These are phyloP conservation scores for Hydnum rufescens DNA, from an alignment of 768 basidiomycete species.

Conservation along the genomic window DNA sequence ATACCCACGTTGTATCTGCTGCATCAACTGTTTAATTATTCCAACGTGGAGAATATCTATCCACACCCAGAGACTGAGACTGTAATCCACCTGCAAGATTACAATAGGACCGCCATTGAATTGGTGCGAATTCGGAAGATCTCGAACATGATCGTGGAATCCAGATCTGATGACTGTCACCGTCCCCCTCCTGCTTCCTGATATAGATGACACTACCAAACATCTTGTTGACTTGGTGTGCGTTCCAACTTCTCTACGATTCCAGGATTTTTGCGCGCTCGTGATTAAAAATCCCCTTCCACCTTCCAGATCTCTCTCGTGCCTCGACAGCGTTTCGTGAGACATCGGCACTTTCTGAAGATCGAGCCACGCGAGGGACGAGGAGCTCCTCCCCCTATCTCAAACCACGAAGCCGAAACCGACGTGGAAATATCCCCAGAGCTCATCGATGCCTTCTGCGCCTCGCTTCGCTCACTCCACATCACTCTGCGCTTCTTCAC, in stretches of 20 bases:
- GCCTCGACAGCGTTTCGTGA: not conserved
- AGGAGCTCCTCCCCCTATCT: no score
- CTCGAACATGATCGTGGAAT: not conserved
- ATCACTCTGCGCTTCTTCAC: conserved; percentile 56
- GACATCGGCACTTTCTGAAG: not conserved
- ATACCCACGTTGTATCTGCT: conserved; percentile 65
- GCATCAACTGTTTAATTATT: conserved; percentile 31
- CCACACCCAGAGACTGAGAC: no score
- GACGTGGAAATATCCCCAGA: conserved; percentile 38
- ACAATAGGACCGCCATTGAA: conserved; percentile 63
- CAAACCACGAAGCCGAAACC: conserved; percentile 1
- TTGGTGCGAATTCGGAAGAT: conserved; percentile 24
- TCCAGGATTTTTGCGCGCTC: not conserved
- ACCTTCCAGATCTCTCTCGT: not conserved
- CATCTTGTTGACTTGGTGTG: conserved; percentile 65
- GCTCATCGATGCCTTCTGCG: conserved; percentile 43
- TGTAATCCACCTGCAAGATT: conserved; percentile 72
- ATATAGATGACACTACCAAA: conserved; percentile 43
- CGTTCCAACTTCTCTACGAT: conserved; percentile 15
- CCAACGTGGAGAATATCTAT: conserved; percentile 10
- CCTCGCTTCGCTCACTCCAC: conserved; percentile 31
- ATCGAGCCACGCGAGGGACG: not conserved
- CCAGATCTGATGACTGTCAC: conserved; percentile 3
- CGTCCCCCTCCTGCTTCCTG: not conserved
- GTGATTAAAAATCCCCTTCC: not conserved